These are phyloP conservation scores for Gastrodia elata DNA, from an alignment of 106 monocot genomes.

Conservation along the genomic window DNA sequence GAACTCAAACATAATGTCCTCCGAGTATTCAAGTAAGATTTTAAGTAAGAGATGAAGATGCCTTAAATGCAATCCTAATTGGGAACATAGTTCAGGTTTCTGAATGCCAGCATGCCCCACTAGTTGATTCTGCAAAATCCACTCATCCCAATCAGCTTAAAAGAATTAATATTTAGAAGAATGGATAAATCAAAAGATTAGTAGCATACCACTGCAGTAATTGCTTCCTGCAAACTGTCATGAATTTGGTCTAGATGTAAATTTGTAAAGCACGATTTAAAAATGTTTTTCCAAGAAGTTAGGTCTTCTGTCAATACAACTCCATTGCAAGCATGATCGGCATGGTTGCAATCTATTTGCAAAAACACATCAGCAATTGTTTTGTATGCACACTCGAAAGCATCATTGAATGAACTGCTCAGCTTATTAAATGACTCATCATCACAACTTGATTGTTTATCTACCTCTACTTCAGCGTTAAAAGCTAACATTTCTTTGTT, in stretches of 20 bases:
- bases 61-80: slow-evolving; percentile 27
- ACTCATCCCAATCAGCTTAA: not conserved
- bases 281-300: slow-evolving; percentile 51
- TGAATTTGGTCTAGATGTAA: slow-evolving; percentile 43
- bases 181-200: not conserved
- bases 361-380: slow-evolving; percentile 18
- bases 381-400: slow-evolving; percentile 15
- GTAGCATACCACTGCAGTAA: slow-evolving; percentile 38
- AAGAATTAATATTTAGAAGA: not conserved
- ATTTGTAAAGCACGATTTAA: slow-evolving; percentile 25
- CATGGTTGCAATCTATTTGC: slow-evolving; percentile 10
- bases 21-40: slow-evolving; percentile 28
- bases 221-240: slow-evolving; percentile 19
- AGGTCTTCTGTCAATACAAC: slow-evolving; percentile 21
- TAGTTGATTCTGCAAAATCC: slow-evolving; percentile 33
- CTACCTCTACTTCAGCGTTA: slow-evolving; percentile 5
- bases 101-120: slow-evolving; percentile 16
- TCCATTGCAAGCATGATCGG: slow-evolving; percentile 7
- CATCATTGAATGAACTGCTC: slow-evolving; percentile 16
- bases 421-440: slow-evolving; percentile 13
- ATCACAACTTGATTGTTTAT: slow-evolving; percentile 8
- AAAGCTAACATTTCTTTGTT: slow-evolving; percentile 25
- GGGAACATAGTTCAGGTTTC: slow-evolving; percentile 29
- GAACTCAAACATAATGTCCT: slow-evolving; percentile 56
- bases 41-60: slow-evolving; percentile 28